phyloP scores from a whole-genome alignment of 148 eudicot species.

The Pouteria glomerata region DNA sequence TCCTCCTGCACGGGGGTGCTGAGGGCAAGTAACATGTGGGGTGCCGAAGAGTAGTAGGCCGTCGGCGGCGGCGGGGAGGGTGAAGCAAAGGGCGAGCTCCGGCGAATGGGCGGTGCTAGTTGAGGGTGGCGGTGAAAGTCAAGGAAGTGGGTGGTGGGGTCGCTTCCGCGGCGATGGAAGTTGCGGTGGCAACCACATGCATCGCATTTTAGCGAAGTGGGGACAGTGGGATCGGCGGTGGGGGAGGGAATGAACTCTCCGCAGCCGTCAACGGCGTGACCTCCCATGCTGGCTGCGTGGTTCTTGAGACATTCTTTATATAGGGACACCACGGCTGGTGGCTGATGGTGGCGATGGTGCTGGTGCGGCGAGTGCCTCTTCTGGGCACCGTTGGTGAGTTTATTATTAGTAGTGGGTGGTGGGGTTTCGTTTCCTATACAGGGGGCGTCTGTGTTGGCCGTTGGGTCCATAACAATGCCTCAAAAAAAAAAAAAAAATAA shows the following conservation, averaged over 20 bases:
- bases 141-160: constrained; percentile 20
- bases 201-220: constrained; percentile 57
- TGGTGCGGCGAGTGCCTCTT: not conserved
- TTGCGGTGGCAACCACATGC: constrained; percentile 92
- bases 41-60: constrained; percentile 5
- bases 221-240: constrained; percentile 26
- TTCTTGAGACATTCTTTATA: constrained; percentile 74
- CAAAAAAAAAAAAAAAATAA: no score
- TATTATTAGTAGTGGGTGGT: constrained; percentile 16
- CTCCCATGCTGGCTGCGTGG: constrained; percentile 73
- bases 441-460: constrained; percentile 3
- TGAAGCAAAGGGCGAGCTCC: constrained; percentile 15
- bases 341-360: constrained; percentile 7
- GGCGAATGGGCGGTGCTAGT: not conserved
- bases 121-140: constrained; percentile 23
- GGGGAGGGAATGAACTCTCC: constrained; percentile 77
- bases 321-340: constrained; percentile 14
- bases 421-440: constrained; percentile 48
- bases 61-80: constrained; percentile 22
- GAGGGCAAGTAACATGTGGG: constrained; percentile 14
- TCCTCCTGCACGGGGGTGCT: constrained; percentile 12
- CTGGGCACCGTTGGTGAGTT: constrained; percentile 21
- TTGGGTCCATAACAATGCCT: constrained; percentile 1
- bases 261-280: constrained; percentile 87
- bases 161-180: constrained; percentile 79